Base-by-base conservation (phyloP, 257 asterid species). In the Solanum raphanifolium region DNA sequence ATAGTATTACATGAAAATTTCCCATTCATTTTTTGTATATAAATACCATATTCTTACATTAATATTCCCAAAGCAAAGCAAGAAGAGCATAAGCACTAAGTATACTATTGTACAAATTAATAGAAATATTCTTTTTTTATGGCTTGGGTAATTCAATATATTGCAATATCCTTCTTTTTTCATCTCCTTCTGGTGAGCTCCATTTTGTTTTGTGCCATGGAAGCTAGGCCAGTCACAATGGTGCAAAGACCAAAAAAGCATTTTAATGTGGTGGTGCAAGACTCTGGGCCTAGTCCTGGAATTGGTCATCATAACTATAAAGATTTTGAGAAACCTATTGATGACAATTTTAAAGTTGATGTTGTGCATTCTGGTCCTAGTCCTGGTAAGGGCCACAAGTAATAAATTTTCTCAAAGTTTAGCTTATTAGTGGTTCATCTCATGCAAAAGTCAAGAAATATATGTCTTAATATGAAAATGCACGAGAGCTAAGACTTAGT, bases 291-390 rank as follows among this genome's bases (percentile, higher is more conserved):
- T 58, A 87, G 89, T 71, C 87, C 87, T 11, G 90, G 87, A 38
- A 13, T 11, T 21, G 91, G 91, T 48, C 89, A 89, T 78, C 23
- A 27, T 83, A 34, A 34, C 29, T 66, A 84, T 43, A 13, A 52
- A 38, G 32, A 68, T 52, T 55, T 35, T 66, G 39, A 48, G 21
- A 79, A 58, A 25, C 27, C 29, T 81, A 58, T 78, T 27, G 72
- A 20, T 4, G 23, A 11, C 8, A 35, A 41, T 78, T 74, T 29
- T 52, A 23, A 58, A 58, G 68, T 58, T 58, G 68, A 58, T 58
- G 41, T 29, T 52, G 52, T 58, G 13, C 68, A 27, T 11, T 89
- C 94, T 55, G 94, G 94, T 72, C 94, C 94, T 18, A 89, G 91
- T 88, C 66, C 39, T 25, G 66, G 16, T 43, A 3, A 15, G 27